Evolutionary conservation across 1,139 yeast genomes (phyloP), one percentile per base, ranked within the genome.

Genomic region (Hyphopichia buzzinii): DNA sequence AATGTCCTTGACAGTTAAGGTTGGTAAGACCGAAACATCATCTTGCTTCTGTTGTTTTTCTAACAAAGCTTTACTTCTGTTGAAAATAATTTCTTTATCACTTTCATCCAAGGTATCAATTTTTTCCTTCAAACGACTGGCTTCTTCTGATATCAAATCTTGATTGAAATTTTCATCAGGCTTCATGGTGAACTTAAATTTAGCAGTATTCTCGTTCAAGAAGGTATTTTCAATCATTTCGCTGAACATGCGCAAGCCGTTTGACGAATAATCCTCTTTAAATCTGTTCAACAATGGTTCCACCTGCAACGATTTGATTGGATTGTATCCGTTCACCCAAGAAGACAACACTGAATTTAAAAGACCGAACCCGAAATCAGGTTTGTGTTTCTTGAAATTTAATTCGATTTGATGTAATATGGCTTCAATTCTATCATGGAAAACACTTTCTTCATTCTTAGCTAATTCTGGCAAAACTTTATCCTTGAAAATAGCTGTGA

Each of bases 321-420:
- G 90, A 55, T 87, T 86, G 11, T 77, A 74, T 21, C 79, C 79
- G 52, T 88, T 88, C 37, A 86, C 81, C 85, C 96, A 90, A 11
- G 89, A 79, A 8, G 96, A 88, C 26, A 87, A 75, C 8, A 92
- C 50, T 3, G 89, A 74, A 50, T 81, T 81, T 29, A 92, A 70
- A 37, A 92, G 62, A 22, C 82, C 81, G 67, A 92, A 66, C 13
- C 99, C 99, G 62, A 89, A 90, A 40, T 88, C 88, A 0, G 97
- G 84, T 49, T 84, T 89, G 44, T 89, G 95, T 47, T 87, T 90
- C 49, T 88, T 86, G 57, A 87, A 84, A 30, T 80, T 67, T 27
- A 92, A 65, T 55, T 92, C 98, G 30, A 90, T 68, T 56, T 90
- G 97, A 57, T 89, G 95, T 30, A 94, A 69, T 31, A 92, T 77